Percentiles rank a stretch among this genome's conserved stretches.
These are phyloP conservation scores for Aspergillus transmontanensis DNA, from an alignment of 2,329 filamentous ascomycete species.

Conservation along the genomic window DNA sequence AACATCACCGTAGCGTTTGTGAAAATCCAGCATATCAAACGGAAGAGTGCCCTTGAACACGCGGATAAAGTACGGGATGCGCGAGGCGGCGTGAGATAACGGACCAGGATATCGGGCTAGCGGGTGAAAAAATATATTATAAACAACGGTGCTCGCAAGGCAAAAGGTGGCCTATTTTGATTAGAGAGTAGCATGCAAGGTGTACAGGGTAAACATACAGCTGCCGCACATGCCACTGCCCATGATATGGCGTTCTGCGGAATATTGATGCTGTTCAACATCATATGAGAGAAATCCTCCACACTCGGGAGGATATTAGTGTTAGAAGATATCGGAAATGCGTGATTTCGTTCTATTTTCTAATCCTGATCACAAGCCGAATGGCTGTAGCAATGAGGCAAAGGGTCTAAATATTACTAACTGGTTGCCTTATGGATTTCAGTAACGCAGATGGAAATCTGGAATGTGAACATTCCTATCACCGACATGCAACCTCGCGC, in stretches of 20 bases:
- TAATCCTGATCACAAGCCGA: background rate
- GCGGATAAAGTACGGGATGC: slow-evolving; percentile 69
- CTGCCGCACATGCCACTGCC: background rate
- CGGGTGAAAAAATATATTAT: slow-evolving; percentile 30
- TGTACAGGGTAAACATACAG: background rate
- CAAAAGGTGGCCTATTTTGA: slow-evolving; percentile 4
- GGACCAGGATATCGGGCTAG: slow-evolving; percentile 28
- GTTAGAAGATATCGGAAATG: background rate
- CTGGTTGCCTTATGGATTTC: too few relatives aligned
- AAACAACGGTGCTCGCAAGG: slow-evolving; percentile 11
- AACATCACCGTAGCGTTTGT: slow-evolving; percentile 31
- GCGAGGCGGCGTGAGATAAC: slow-evolving; percentile 19
- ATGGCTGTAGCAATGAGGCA: background rate
- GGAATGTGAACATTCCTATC: too few relatives aligned
- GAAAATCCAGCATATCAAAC: slow-evolving; percentile 25
- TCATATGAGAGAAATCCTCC: background rate
- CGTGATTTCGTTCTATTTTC: background rate
- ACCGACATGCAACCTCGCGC: too few relatives aligned
- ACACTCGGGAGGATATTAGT: background rate
- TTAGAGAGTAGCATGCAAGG: background rate
- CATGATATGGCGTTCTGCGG: background rate
- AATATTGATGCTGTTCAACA: background rate
- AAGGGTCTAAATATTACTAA: too few relatives aligned
- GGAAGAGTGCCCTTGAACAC: slow-evolving; percentile 45
- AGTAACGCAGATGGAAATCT: too few relatives aligned